Conservation (phyloP, 2,329 filamentous ascomycete species). For the Sphaerostilbella broomeana region DNA sequence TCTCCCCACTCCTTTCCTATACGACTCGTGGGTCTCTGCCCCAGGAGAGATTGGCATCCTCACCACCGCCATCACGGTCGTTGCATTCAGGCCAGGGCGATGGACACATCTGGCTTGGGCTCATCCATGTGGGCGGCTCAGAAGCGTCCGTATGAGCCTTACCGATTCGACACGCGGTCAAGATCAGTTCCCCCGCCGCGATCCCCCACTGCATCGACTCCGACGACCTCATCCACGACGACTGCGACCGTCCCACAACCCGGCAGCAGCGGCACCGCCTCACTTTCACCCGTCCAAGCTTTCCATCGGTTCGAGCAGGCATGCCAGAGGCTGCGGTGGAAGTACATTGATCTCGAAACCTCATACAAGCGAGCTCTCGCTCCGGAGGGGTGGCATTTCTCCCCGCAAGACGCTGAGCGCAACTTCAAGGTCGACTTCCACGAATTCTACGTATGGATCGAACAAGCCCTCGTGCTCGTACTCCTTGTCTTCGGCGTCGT, state of each 20-base stretch:
- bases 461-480: constrained; percentile 62
- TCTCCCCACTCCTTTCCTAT: too few relatives aligned
- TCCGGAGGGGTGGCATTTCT: constrained; percentile 29
- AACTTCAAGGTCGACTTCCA: constrained; percentile 77
- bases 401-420: constrained; percentile 45
- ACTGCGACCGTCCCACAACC: constrained; percentile 6
- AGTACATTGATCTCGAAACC: constrained; percentile 51
- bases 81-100: too few relatives aligned
- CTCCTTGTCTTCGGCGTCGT: constrained; percentile 56
- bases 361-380: constrained; percentile 48
- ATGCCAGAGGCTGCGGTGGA: constrained; percentile 56
- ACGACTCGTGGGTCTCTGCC: too few relatives aligned
- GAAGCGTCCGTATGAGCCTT: constrained; percentile 1
- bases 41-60: too few relatives aligned
- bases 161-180: constrained; percentile 11
- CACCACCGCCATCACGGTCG: too few relatives aligned
- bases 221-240: constrained; percentile 4
- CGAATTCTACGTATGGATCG: constrained; percentile 67
- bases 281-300: constrained; percentile 32
- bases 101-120: constrained; percentile 8
- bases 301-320: constrained; percentile 55
- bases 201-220: not conserved
- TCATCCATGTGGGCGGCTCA: constrained; percentile 15
- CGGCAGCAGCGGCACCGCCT: constrained; percentile 14
- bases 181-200: constrained; percentile 13